These are phyloP conservation scores for Ophiorrhiza pumila DNA, from an alignment of 257 asterid species.

Conservation along the genomic window DNA sequence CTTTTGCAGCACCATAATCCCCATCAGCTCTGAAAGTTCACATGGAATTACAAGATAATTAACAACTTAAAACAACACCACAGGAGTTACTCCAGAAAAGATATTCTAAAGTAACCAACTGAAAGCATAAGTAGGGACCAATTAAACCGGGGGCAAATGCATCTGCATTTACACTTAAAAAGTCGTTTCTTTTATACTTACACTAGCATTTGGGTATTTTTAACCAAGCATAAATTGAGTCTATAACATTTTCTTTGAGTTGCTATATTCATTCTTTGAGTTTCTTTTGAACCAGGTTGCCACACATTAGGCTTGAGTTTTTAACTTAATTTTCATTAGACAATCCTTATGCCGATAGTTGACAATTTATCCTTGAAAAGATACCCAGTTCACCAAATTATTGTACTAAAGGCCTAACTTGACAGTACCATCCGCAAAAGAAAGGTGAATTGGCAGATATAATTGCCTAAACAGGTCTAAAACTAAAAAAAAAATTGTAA, in stretches of 20 bases:
- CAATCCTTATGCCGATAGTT: too few species aligned
- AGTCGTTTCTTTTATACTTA: background rate
- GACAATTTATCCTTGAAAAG: background rate
- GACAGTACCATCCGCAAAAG: background rate
- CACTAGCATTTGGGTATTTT: background rate
- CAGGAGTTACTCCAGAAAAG: background rate
- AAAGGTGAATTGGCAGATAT: background rate
- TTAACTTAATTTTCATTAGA: background rate
- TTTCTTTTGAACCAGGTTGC: background rate
- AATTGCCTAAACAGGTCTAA: background rate
- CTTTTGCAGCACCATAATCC: conserved; percentile 88
- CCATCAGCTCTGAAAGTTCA: conserved; percentile 59
- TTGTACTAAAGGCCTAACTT: background rate
- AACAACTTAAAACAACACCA: background rate
- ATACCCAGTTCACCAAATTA: background rate
- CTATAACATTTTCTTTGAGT: background rate
- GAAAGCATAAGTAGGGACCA: background rate
- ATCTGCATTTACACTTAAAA: background rate
- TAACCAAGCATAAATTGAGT: background rate
- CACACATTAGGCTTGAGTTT: background rate
- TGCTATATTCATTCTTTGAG: background rate
- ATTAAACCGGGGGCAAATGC: background rate
- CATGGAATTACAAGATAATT: conserved; percentile 1
- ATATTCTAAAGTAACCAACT: background rate
- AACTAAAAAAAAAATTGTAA: background rate